These are phyloP conservation scores for Hawksworthiomyces lignivorus DNA, from an alignment of 2,329 filamentous ascomycete genomes.

Conservation along the genomic window DNA sequence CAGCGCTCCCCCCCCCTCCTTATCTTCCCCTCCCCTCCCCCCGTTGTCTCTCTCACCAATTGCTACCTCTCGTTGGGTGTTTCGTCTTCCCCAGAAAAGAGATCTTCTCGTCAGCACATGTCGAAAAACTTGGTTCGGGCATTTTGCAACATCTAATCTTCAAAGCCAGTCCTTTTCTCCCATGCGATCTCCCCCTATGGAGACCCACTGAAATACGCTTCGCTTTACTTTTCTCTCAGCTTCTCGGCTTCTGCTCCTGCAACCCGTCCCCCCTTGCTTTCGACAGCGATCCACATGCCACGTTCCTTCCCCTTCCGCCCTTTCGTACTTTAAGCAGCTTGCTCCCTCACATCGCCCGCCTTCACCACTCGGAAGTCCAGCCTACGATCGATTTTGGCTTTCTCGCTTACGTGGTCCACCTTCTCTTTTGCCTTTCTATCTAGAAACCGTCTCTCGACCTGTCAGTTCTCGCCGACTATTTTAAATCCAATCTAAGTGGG, in stretches of 20 bases:
- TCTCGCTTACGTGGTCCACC: too few relatives aligned
- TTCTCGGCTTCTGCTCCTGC: not conserved
- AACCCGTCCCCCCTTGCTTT: slow-evolving; percentile 5
- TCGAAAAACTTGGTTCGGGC: slow-evolving; percentile 3
- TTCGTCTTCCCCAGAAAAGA: slow-evolving; percentile 1
- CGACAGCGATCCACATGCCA: slow-evolving; percentile 10
- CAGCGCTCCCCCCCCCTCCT: not conserved
- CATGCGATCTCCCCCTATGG: slow-evolving; percentile 2
- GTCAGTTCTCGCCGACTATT: too few relatives aligned
- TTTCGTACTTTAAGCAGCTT: too few relatives aligned
- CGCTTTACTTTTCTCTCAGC: not conserved
- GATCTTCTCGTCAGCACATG: not conserved
- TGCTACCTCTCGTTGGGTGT: too few relatives aligned
- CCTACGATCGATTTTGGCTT: not conserved
- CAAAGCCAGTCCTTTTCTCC: slow-evolving; percentile 2
- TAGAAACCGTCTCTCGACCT: too few relatives aligned
- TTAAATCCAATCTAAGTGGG: too few relatives aligned
- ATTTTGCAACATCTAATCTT: slow-evolving; percentile 6
- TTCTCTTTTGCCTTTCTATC: slow-evolving; percentile 2
- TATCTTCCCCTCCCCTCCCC: not conserved
- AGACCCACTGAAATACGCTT: slow-evolving; percentile 11
- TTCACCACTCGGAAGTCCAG: too few relatives aligned
- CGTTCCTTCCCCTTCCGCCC: slow-evolving; percentile 8
- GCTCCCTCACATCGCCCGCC: slow-evolving; percentile 1
- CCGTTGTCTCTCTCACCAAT: too few relatives aligned